These are phyloP conservation scores for Solanum piurae DNA, from an alignment of 257 asterid genomes.

Conservation along the genomic window DNA sequence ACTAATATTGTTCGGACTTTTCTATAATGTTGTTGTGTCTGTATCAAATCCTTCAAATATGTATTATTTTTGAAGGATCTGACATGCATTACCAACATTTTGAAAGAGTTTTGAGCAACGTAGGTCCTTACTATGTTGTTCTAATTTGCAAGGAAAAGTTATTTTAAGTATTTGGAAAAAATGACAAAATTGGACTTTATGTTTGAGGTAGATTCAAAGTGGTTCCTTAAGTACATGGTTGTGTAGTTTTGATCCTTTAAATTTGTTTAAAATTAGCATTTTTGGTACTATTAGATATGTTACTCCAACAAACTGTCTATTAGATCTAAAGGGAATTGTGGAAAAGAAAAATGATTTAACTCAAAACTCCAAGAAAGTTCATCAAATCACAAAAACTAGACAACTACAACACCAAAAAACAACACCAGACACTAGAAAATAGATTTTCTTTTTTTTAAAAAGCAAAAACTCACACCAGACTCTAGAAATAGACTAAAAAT, in stretches of 20 bases:
- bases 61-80: accelerated
- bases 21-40: neutral
- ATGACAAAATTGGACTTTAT: neutral
- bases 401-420: no score
- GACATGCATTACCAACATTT: accelerated
- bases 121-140: neutral
- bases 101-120: neutral
- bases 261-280: neutral
- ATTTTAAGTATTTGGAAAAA: neutral
- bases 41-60: accelerated
- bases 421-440: neutral
- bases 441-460: no score
- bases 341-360: no score
- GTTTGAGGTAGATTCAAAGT: neutral
- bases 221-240: neutral
- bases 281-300: no score
- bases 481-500: no score
- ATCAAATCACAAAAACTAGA: neutral
- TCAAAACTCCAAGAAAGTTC: no score
- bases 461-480: no score
- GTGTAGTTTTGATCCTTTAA: no score
- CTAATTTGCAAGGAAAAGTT: neutral
- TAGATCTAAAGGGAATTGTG: neutral
- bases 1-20: accelerated
- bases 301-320: neutral